Evolutionary conservation across 1,139 yeast genomes (phyloP).

Genomic region (Candida smagusa): DNA sequence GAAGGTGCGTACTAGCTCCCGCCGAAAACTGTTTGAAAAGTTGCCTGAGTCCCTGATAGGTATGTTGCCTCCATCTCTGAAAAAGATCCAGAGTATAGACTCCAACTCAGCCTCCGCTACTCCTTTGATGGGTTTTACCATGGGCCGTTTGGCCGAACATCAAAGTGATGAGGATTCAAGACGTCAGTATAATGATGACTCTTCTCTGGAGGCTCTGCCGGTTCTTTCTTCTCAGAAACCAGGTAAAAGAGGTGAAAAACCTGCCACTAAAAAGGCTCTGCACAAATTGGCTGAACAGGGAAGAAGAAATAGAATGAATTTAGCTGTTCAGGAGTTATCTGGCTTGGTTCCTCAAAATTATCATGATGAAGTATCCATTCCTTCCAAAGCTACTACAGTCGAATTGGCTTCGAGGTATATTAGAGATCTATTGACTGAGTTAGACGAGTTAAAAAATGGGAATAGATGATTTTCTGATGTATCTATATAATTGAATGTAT

Average conservation of each 20-base stretch:
- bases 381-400: slow-evolving; percentile 91
- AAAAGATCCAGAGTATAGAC: slow-evolving; percentile 19
- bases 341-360: slow-evolving; percentile 61
- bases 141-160: slow-evolving; percentile 46
- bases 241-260: slow-evolving; percentile 14
- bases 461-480: not conserved
- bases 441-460: slow-evolving; percentile 26
- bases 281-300: slow-evolving; percentile 97
- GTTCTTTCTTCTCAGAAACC: slow-evolving; percentile 12
- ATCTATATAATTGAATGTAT: not conserved
- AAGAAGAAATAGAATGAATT: slow-evolving; percentile 85
- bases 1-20: slow-evolving; percentile 6
- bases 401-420: slow-evolving; percentile 81
- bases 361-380: slow-evolving; percentile 58
- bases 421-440: slow-evolving; percentile 45
- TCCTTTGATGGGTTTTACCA: slow-evolving; percentile 45
- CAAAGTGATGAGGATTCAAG: slow-evolving; percentile 8
- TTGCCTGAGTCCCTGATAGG: slow-evolving; percentile 36
- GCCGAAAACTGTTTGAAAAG: slow-evolving; percentile 25
- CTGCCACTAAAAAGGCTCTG: slow-evolving; percentile 61
- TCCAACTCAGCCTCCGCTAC: slow-evolving; percentile 15
- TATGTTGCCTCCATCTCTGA: slow-evolving; percentile 40
- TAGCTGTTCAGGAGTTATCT: slow-evolving; percentile 75
- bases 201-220: slow-evolving; percentile 10
- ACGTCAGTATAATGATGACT: slow-evolving; percentile 3